phyloP scores from a whole-genome alignment of 2,329 filamentous ascomycete genomes.

The Ceratocystis variospora region DNA sequence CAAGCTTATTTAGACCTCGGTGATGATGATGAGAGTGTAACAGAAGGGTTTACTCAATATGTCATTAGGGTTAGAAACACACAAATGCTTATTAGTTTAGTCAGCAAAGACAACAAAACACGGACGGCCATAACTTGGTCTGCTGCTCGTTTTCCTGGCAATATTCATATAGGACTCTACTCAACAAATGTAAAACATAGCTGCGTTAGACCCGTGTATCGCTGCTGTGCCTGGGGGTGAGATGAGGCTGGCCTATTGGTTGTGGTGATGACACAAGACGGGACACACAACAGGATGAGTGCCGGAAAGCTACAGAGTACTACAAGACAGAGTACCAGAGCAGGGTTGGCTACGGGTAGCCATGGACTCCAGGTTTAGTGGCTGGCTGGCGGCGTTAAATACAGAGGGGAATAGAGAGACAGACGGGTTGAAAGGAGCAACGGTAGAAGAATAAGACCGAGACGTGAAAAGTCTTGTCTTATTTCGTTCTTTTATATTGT shows the following conservation, averaged over 20 bases:
- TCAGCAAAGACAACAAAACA: not conserved
- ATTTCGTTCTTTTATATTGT: not conserved
- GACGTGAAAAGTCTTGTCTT: not conserved
- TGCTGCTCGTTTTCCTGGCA: no score
- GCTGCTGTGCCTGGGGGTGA: not conserved
- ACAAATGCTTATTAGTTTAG: not conserved
- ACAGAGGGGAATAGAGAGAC: no score
- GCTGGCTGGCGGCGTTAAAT: no score
- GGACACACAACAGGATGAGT: not conserved
- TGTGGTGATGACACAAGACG: not conserved
- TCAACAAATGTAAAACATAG: not conserved
- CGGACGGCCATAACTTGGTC: no score
- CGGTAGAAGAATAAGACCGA: not conserved
- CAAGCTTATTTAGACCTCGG: constrained; percentile 10
- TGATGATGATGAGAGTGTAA: not conserved
- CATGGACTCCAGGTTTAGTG: no score
- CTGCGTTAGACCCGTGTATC: not conserved
- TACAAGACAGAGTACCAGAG: not conserved
- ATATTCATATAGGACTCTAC: no score
- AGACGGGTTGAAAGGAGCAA: no score
- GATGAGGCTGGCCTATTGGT: not conserved
- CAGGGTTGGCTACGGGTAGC: not conserved
- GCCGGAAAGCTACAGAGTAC: not conserved
- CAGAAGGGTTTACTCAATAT: not conserved
- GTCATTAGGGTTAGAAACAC: not conserved